Evolutionary conservation across 352 stramenopile species (phyloP), one percentile per base, ranked within the genome.

Genomic region (Phytophthora kernoviae): DNA sequence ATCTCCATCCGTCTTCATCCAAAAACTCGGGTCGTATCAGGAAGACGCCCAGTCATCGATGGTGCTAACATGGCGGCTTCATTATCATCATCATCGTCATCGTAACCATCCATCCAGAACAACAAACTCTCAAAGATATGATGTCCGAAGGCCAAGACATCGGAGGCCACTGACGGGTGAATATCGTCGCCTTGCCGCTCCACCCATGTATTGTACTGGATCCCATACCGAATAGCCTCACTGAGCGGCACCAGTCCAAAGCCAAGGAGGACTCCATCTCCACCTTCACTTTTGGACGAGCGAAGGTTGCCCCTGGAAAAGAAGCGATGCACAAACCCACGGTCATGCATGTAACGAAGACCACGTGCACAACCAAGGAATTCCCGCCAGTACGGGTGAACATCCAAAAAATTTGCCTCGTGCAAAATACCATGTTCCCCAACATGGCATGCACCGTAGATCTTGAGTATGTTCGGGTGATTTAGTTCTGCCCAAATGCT

Each of bases 381-480:
- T 30, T 30, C 18, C 20, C 7, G 7, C 41, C 41, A 47, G 9
- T 14, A n/a, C 14, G 12, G 20, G 41, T 12, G 20, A 27, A 32
- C n/a, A 47, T n/a, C 21, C 36, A 40, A n/a, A 24, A 34, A 56
- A 5, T 57, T 54, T 24, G 44, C 52, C 44, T 68, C 59, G 43
- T 68, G 59, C n/a, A 67, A 62, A 26, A 67, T 33, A 24, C 56
- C 52, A 4, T 36, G 37, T 0, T 55, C 33, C 52, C 64, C 64
- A 2, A 73, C 65, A 37, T 73, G 64, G 22, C 58, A 73, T 10
- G 64, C 64, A 6, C 64, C 64, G 20, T 62, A 73, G 22, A 62
- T 58, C 30, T 66, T 66, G 17, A 57, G 42, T 6, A 73, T 45
- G 21, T 73, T 73, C 45, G 65, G 58, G 21, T 73, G 65, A 18